These are phyloP conservation scores for Hypholoma fasciculare DNA, from an alignment of 768 basidiomycete genomes.

Conservation along the genomic window DNA sequence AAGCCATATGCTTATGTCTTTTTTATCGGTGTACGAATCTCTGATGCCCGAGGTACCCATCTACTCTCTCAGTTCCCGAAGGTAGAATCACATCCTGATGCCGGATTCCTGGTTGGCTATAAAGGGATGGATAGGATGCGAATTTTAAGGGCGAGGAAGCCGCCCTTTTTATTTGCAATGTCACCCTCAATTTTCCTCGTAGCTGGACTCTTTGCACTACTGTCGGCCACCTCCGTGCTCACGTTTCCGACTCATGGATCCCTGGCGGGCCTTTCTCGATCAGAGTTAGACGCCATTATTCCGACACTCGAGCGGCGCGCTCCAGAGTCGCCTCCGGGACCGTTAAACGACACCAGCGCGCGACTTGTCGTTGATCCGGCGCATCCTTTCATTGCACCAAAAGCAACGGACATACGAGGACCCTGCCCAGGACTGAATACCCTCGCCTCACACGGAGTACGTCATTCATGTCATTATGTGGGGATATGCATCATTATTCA, in stretches of 20 bases:
- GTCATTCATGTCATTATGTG: neutral
- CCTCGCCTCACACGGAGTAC: conserved; percentile 2
- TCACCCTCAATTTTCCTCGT: neutral
- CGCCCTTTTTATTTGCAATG: neutral
- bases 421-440: conserved; percentile 6
- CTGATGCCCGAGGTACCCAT: too few relatives aligned
- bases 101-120: too few relatives aligned
- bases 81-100: too few relatives aligned
- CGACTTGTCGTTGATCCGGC: conserved; percentile 1
- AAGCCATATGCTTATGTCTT: neutral
- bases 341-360: neutral
- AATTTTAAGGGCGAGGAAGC: neutral
- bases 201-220: neutral
- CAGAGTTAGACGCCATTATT: neutral
- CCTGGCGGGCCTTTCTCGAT: neutral
- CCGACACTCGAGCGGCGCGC: neutral
- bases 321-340: conserved; percentile 2
- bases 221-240: neutral
- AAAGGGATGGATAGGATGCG: too few relatives aligned
- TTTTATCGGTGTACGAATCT: too few relatives aligned
- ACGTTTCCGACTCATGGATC: conserved; percentile 1
- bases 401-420: neutral
- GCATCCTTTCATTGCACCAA: conserved; percentile 3
- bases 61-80: too few relatives aligned
- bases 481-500: neutral